Conservation (phyloP, 2,329 filamentous ascomycete genomes). For the Metarhizium robertsii region DNA sequence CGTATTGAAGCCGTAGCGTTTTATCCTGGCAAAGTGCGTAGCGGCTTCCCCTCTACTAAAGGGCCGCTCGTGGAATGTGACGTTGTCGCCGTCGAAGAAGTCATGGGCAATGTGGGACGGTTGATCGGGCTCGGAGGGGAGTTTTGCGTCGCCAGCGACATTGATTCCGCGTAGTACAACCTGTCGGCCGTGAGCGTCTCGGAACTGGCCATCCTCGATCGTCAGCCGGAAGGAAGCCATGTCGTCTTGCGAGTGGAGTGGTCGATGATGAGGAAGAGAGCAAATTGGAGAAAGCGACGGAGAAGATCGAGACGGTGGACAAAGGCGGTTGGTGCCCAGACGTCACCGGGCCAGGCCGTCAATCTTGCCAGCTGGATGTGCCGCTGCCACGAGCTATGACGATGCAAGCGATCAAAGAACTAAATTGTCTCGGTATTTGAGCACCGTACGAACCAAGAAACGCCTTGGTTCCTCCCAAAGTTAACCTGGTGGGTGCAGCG, state of each 20-base stretch:
- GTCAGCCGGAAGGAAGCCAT: conserved; percentile 72
- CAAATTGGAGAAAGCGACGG: background rate
- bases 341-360: background rate
- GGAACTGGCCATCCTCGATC: conserved; percentile 79
- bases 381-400: background rate
- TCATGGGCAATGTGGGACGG: conserved; percentile 68
- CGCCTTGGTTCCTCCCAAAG: no score
- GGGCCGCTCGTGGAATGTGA: conserved; percentile 80
- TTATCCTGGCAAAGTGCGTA: conserved; percentile 75
- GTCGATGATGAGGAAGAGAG: background rate
- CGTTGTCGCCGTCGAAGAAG: conserved; percentile 89
- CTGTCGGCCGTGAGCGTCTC: conserved; percentile 73
- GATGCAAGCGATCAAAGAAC: background rate
- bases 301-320: background rate
- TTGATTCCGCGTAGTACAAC: conserved; percentile 91
- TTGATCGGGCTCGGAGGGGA: conserved; percentile 69
- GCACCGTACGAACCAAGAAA: background rate
- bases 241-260: conserved; percentile 2
- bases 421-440: no score
- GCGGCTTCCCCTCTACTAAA: conserved; percentile 78
- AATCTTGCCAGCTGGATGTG: background rate
- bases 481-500: no score
- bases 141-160: conserved; percentile 81
- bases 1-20: conserved; percentile 88
- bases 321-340: background rate